Evolutionary conservation across 1,284 basidiomycete species (phyloP), one percentile per base, ranked within the genome.

Genomic region (Ceratobasidium sp.): DNA sequence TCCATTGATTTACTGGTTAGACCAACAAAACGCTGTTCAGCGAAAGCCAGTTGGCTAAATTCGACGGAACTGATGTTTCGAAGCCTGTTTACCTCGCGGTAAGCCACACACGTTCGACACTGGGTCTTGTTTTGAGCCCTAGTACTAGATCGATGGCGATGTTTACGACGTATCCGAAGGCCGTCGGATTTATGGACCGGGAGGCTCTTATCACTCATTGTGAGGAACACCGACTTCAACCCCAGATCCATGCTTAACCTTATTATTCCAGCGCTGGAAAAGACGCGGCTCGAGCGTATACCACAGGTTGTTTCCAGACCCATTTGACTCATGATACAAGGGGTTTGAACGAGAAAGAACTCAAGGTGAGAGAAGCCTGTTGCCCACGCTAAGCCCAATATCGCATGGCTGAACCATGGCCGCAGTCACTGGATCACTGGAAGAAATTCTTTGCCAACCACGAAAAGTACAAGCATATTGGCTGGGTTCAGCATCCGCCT

Each of bases 311-410:
- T 80, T 97, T 98, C 84, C 85, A 89, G 78, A 86, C 87, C 14
- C 96, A 98, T 81, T 86, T 89, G 57, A 98, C 95, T 45, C 92
- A 97, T 82, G 96, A 98, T 82, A 82, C 92, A 73, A 88, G 96
- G 74, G 96, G 92, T 12, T 81, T 98, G 76, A 85, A 83, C 45
- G 87, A 91, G 71, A 81, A 84, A 73, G 92, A 98, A 80, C 79
- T 92, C 75, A 81, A 84, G 79, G 94, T 93, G 78, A 78, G 86
- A 52, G n/a, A 21, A 10, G 14, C 10, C 43, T 6, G 18, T 10
- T 58, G 10, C 23, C 36, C 4, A 12, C 6, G 21, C 6, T n/a
- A 14, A 3, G 41, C 2, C 18, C 3, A 30, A 18, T 45, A 32
- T n/a, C 71, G 30, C 58, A 50, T 41, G 26, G 62, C 10, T 58